Conservation (phyloP, 441 rosid genomes). For the Erysimum cheiri region DNA sequence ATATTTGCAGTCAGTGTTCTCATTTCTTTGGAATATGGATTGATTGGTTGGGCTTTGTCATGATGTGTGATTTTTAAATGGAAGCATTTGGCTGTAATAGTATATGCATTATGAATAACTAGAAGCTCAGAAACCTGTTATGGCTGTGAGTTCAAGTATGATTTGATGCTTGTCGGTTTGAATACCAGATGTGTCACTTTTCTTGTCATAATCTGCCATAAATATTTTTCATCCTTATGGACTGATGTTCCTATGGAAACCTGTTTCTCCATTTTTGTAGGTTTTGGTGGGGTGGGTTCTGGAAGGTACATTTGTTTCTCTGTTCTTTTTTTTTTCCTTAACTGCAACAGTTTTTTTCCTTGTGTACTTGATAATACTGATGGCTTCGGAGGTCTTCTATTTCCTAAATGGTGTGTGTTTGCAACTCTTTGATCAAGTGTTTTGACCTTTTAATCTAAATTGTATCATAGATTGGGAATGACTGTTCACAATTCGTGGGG, state of each 20-base stretch:
- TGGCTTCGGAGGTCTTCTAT: constrained; percentile 30
- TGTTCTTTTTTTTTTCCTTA: neutral
- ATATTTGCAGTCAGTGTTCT: constrained; percentile 26
- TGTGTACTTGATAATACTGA: constrained; percentile 20
- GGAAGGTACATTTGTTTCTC: constrained; percentile 74
- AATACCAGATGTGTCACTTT: constrained; percentile 7
- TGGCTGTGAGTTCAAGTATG: constrained; percentile 17
- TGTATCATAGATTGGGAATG: constrained; percentile 78
- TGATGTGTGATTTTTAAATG: constrained; percentile 5
- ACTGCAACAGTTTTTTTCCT: constrained; percentile 1
- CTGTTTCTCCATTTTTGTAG: constrained; percentile 51
- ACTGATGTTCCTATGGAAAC: constrained; percentile 29
- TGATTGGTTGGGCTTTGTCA: constrained; percentile 17
- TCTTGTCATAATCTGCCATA: constrained; percentile 17
- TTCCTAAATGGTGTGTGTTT: constrained; percentile 7
- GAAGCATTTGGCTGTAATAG: constrained; percentile 10
- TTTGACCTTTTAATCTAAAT: constrained; percentile 36
- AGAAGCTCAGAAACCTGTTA: constrained; percentile 20
- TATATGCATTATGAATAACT: constrained; percentile 17
- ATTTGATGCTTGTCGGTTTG: constrained; percentile 20
- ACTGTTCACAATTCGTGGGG: constrained; percentile 95
- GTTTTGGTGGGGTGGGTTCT: constrained; percentile 99
- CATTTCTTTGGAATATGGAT: constrained; percentile 5
- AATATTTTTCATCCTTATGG: constrained; percentile 24
- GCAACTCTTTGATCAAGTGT: constrained; percentile 30